Conservation (phyloP, 352 stramenopile species). For the Phytophthora pinifolia region DNA sequence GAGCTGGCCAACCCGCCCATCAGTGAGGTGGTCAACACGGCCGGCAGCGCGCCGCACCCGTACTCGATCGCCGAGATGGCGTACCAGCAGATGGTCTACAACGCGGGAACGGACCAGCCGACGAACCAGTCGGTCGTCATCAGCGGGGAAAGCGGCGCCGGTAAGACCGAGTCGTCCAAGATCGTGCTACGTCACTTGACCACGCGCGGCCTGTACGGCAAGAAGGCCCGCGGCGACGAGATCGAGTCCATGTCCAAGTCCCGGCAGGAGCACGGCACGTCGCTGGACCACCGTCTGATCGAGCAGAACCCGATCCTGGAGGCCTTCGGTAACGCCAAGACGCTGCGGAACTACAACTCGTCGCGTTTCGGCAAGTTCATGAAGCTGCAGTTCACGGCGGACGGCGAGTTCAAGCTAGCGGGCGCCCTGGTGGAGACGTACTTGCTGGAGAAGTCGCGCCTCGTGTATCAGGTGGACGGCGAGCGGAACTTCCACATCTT, state of each 20-base stretch:
- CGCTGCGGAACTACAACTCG: conserved; percentile 94
- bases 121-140: conserved; percentile 90
- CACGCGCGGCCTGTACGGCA: conserved; percentile 84
- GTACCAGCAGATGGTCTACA: conserved; percentile 93
- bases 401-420: conserved; percentile 82
- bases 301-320: conserved; percentile 95
- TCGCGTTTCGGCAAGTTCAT: conserved; percentile 96
- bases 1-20: conserved; percentile 77
- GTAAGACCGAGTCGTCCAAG: conserved; percentile 91
- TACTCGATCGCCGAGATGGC: conserved; percentile 90
- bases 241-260: conserved; percentile 58
- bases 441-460: conserved; percentile 85
- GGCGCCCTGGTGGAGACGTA: conserved; percentile 90
- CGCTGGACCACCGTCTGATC: conserved; percentile 81
- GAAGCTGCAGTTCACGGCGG: conserved; percentile 93
- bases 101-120: conserved; percentile 78
- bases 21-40: conserved; percentile 75
- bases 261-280: conserved; percentile 59
- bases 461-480: conserved; percentile 88
- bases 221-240: conserved; percentile 74
- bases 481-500: conserved; percentile 97
- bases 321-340: conserved; percentile 96
- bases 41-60: conserved; percentile 74
- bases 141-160: conserved; percentile 83
- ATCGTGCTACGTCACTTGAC: conserved; percentile 90